These are phyloP conservation scores for Williopsis jadinii DNA, from an alignment of 1,139 yeast species.

Conservation along the genomic window DNA sequence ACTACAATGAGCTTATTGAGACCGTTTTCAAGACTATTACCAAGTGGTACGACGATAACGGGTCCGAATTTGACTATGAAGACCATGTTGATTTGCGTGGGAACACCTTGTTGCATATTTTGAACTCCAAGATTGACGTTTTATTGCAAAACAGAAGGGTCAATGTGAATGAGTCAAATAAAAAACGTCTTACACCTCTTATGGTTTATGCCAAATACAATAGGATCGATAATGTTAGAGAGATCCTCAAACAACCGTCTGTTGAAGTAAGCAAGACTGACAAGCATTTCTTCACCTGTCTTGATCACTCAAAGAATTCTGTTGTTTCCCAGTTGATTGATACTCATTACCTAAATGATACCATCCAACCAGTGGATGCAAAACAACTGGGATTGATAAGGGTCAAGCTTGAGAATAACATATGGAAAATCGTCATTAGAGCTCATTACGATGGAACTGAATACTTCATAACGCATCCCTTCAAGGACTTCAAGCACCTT, in stretches of 20 bases:
- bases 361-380: constrained; percentile 25
- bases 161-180: constrained; percentile 60
- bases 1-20: constrained; percentile 46
- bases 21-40: constrained; percentile 41
- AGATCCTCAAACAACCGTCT: constrained; percentile 38
- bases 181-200: constrained; percentile 58
- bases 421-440: constrained; percentile 22
- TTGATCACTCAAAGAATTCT: constrained; percentile 47
- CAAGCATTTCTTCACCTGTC: constrained; percentile 34
- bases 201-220: constrained; percentile 67
- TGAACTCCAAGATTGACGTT: constrained; percentile 39
- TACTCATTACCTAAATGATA: constrained; percentile 27
- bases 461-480: constrained; percentile 20
- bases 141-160: constrained; percentile 34
- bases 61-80: constrained; percentile 32
- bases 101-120: constrained; percentile 69
- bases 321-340: constrained; percentile 41
- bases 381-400: constrained; percentile 30
- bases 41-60: constrained; percentile 30
- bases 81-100: constrained; percentile 71
- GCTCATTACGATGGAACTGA: constrained; percentile 13
- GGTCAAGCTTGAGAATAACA: constrained; percentile 25
- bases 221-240: constrained; percentile 49
- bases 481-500: constrained; percentile 34
- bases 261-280: constrained; percentile 40